phyloP scores from a whole-genome alignment of 192 early-diverging fungal species.

The Piromyces finnis region DNA sequence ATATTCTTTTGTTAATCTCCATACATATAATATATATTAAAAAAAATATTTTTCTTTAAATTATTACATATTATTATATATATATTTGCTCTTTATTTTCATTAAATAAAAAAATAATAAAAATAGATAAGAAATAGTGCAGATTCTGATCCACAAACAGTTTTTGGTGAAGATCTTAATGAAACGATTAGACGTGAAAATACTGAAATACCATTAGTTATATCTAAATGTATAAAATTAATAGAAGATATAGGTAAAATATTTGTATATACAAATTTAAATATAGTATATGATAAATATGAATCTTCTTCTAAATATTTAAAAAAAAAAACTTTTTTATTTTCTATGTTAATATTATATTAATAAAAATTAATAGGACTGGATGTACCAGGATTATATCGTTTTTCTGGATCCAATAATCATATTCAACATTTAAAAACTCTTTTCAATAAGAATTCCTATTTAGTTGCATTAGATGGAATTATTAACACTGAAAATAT shows the following conservation, averaged over 20 bases:
- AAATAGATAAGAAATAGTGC: background rate
- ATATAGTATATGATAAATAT: no score
- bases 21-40: no score
- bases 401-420: constrained; percentile 62
- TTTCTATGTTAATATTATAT: no score
- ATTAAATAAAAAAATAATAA: background rate
- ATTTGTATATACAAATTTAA: no score
- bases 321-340: no score
- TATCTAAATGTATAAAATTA: constrained; percentile 59
- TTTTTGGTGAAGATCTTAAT: constrained; percentile 67
- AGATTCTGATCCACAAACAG: constrained; percentile 49
- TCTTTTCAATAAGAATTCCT: constrained; percentile 42
- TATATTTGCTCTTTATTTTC: no score
- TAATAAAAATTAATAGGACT: constrained; percentile 22
- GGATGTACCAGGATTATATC: constrained; percentile 71
- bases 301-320: no score
- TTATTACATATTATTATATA: no score
- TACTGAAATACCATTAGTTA: constrained; percentile 52
- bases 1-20: no score
- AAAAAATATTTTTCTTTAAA: no score
- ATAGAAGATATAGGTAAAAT: constrained; percentile 51
- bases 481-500: constrained; percentile 51
- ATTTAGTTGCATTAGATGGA: constrained; percentile 11
- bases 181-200: constrained; percentile 51
- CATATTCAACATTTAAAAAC: constrained; percentile 52